A percentile compares a stretch with the other conserved stretches of the same genome.
phyloP scores from a whole-genome alignment of 176 grass and related monocot genomes.

The Phoenix dactylifera region DNA sequence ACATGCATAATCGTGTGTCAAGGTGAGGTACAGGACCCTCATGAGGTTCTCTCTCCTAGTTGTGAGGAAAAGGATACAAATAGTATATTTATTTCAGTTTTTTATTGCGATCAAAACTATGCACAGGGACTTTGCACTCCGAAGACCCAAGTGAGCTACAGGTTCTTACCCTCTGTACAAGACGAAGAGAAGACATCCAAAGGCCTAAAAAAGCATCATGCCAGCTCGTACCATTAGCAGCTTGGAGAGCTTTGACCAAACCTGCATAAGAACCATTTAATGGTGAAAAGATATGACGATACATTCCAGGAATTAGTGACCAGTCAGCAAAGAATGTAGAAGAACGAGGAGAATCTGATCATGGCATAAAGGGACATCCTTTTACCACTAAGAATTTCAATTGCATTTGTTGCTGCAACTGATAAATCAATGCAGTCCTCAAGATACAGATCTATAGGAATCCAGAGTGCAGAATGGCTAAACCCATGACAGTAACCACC shows the following conservation, averaged over 20 bases:
- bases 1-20: constrained; percentile 81
- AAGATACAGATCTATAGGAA: constrained; percentile 91
- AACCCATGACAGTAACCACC: constrained; percentile 42
- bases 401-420: constrained; percentile 79
- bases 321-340: no score
- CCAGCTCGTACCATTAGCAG: constrained; percentile 77
- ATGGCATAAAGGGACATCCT: no score
- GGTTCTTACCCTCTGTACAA: constrained; percentile 77
- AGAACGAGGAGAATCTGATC: no score
- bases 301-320: no score
- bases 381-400: constrained; percentile 86
- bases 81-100: no score
- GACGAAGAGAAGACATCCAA: constrained; percentile 85
- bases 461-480: constrained; percentile 67
- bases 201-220: constrained; percentile 91
- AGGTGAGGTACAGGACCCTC: constrained; percentile 92
- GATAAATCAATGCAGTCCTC: constrained; percentile 91
- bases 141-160: background rate
- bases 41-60: constrained; percentile 83
- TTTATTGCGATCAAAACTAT: no score
- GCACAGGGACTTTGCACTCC: no score
- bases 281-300: no score
- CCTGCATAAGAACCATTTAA: constrained; percentile 35
- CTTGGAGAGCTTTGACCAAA: constrained; percentile 88
- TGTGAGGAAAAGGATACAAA: constrained; percentile 3